Evolutionary conservation across 495 filamentous ascomycete species (phyloP).

Genomic region (Aspergillus bertholletiae): DNA sequence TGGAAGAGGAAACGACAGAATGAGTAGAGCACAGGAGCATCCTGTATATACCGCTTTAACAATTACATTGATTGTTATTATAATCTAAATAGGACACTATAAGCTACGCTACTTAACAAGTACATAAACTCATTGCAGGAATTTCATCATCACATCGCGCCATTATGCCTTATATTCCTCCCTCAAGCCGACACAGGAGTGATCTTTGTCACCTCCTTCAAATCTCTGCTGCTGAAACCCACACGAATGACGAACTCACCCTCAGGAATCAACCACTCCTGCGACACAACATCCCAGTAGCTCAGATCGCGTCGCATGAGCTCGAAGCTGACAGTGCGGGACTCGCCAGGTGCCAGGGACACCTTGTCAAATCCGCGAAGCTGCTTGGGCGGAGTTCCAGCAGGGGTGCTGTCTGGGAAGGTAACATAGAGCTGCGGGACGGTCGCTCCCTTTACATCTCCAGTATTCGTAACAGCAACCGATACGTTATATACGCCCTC

Average conservation of each 20-base stretch:
- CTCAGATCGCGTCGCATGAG: slow-evolving; percentile 68
- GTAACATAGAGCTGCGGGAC: slow-evolving; percentile 65
- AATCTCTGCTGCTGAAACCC: slow-evolving; percentile 22
- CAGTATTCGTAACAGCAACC: slow-evolving; percentile 55
- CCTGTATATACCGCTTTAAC: too few species aligned
- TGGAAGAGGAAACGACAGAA: too few species aligned
- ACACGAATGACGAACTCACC: slow-evolving; percentile 25
- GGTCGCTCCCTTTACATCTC: slow-evolving; percentile 44
- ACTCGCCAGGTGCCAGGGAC: slow-evolving; percentile 51
- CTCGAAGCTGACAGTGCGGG: slow-evolving; percentile 52
- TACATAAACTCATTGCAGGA: too few species aligned
- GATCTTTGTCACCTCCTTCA: too few species aligned
- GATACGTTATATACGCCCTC: slow-evolving; percentile 51
- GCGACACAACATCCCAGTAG: slow-evolving; percentile 67
- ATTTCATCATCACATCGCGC: too few species aligned
- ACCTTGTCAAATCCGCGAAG: slow-evolving; percentile 75
- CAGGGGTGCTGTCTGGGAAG: slow-evolving; percentile 35
- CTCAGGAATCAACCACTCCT: slow-evolving; percentile 71
- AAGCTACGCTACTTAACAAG: too few species aligned
- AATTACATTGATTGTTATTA: too few species aligned
- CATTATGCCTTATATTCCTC: too few species aligned
- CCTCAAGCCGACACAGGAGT: too few species aligned
- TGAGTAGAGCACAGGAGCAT: too few species aligned
- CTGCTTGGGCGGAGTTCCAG: slow-evolving; percentile 31
- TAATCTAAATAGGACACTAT: too few species aligned